Evolutionary conservation across 352 stramenopile species (phyloP), one percentile per base, ranked within the genome.

Genomic region (Phytophthora pisi): DNA sequence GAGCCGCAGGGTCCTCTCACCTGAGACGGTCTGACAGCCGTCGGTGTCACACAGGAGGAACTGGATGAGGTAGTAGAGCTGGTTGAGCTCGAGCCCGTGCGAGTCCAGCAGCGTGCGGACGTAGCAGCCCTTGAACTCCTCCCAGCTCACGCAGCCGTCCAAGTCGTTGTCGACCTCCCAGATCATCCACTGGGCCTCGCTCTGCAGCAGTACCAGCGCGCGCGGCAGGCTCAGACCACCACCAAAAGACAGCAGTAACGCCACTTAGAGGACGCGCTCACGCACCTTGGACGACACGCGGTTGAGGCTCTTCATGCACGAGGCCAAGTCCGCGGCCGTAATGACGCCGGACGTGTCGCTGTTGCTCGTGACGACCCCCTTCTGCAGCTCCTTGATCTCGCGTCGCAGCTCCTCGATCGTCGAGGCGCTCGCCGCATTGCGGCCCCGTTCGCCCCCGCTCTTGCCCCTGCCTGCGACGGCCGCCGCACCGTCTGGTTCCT

Each of bases 141-240:
- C 83, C 88, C 92, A 98, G 52, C 90, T 90, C 52, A 98, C 66
- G 45, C 70, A 78, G 28, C 89, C 93, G 77, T 99, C 96, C 15
- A 98, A 75, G 54, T 98, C 97, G 61, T 99, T 94, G 75, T 99
- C 97, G 3, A 97, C 88, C 72, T 98, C 96, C 97, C 96, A 99
- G 52, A 99, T 97, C 79, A 99, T 98, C 76, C 97, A 96, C 61
- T 98, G 90, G 15, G 98, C 79, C 57, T 99, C 92, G 43, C 81
- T 84, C 83, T 97, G 53, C 24, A 26, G 34, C 20, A 20, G 20
- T 15, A 16, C 9, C 34, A 42, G 8, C 13, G 13, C 26, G 26
- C 26, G 26, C 26, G 26, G 26, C 26, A 30, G 26, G 31, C 31
- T 13, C 31, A 38, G 31, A 30, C 31, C 31, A 38, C 31, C 31